Conservation (phyloP, 2,329 filamentous ascomycete genomes). For the Aspergillus bombycis region DNA sequence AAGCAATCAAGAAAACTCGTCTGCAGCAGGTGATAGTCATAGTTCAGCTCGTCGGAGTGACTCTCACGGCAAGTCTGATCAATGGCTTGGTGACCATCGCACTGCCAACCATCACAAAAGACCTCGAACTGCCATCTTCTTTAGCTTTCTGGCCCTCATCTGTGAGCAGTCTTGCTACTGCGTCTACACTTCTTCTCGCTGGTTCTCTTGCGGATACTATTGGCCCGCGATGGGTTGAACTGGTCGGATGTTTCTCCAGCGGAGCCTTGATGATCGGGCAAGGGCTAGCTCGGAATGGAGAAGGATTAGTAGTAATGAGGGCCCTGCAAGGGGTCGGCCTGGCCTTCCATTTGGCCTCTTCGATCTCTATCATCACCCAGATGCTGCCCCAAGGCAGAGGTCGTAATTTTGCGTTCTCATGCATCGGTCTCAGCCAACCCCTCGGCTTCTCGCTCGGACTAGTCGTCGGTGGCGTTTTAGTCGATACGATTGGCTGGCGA, state of each 20-base stretch:
- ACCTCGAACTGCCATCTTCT: conserved; percentile 32
- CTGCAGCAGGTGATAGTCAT: conserved; percentile 18
- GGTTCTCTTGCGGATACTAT: conserved; percentile 57
- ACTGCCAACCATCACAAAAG: conserved; percentile 45
- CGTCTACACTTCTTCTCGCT: conserved; percentile 47
- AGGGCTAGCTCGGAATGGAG: conserved; percentile 43
- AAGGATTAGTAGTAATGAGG: conserved; percentile 53
- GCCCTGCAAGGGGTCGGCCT: conserved; percentile 51
- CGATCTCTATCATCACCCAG: conserved; percentile 53
- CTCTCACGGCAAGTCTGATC: conserved; percentile 30
- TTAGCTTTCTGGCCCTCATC: conserved; percentile 33
- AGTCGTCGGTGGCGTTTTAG: conserved; percentile 47
- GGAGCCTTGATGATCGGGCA: conserved; percentile 50
- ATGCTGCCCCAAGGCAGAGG: conserved; percentile 51
- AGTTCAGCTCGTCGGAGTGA: conserved; percentile 23
- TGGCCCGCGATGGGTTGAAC: conserved; percentile 51
- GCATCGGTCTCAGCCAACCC: conserved; percentile 54
- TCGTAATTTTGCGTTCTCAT: conserved; percentile 57
- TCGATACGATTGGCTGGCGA: conserved; percentile 55
- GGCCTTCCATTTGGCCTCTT: conserved; percentile 53
- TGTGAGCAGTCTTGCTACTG: conserved; percentile 37
- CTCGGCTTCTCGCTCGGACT: conserved; percentile 57
- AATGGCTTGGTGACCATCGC: conserved; percentile 49
- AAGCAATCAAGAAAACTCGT: neutral
- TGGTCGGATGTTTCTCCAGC: conserved; percentile 50